Evolutionary conservation across 2,329 filamentous ascomycete genomes (phyloP).

Genomic region (Thielaviopsis populi): DNA sequence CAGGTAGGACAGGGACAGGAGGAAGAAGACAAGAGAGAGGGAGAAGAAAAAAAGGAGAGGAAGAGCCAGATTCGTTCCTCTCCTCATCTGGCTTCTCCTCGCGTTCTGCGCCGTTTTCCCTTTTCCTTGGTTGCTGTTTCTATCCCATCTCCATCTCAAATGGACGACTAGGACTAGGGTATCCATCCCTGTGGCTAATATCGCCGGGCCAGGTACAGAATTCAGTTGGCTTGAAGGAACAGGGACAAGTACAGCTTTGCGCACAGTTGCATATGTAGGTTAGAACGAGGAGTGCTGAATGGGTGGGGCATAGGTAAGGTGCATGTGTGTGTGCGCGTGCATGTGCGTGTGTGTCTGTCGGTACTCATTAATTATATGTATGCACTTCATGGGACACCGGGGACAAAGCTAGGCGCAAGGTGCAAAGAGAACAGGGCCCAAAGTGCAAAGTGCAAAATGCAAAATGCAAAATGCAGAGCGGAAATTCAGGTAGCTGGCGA

Average conservation of each 20-base stretch:
- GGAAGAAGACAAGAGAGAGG: background rate
- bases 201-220: background rate
- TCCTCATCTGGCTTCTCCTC: background rate
- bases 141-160: background rate
- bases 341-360: background rate
- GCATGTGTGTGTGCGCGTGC: background rate
- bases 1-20: background rate
- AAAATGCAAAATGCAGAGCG: background rate
- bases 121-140: background rate
- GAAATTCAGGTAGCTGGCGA: no score
- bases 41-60: conserved; percentile 3
- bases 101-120: background rate
- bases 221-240: background rate
- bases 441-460: background rate
- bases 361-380: background rate
- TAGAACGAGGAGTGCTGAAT: background rate
- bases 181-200: background rate
- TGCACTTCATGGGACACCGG: background rate
- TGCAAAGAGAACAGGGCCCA: conserved; percentile 7
- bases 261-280: background rate
- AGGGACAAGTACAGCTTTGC: background rate
- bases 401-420: background rate
- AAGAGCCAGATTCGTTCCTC: background rate
- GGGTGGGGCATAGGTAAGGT: no score
- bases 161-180: background rate